Conservation (phyloP, 176 grass and related monocot species). For the Rhynchospora pubera region DNA sequence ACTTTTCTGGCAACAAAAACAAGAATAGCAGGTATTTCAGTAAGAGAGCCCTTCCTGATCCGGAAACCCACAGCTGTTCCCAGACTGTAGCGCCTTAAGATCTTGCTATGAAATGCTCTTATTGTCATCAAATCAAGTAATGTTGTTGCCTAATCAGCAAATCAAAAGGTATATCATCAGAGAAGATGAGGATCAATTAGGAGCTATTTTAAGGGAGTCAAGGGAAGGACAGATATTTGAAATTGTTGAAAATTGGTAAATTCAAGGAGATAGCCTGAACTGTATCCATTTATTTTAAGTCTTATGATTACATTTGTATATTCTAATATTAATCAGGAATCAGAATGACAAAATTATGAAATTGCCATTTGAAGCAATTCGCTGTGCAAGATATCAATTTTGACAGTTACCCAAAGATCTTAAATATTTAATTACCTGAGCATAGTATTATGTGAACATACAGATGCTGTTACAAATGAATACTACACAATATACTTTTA, state of each 20-base stretch:
- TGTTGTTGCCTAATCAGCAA: constrained; percentile 42
- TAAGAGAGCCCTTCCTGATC: constrained; percentile 73
- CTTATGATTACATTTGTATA: background rate
- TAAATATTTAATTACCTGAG: background rate
- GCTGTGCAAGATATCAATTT: background rate
- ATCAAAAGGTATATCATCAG: background rate
- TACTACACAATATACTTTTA: background rate
- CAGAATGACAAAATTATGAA: constrained; percentile 1
- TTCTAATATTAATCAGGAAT: background rate
- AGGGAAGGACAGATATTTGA: background rate
- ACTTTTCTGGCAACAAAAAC: constrained; percentile 93
- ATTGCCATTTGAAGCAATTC: background rate
- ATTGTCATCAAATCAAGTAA: constrained; percentile 98
- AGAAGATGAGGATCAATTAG: background rate
- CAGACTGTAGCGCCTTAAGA: constrained; percentile 76
- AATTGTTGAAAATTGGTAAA: background rate
- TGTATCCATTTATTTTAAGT: background rate
- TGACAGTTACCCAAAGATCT: background rate
- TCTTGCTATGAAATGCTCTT: constrained; percentile 98
- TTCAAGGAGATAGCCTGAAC: background rate
- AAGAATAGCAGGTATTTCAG: constrained; percentile 80
- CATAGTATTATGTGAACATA: background rate
- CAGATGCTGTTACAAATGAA: background rate
- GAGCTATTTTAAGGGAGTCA: background rate
- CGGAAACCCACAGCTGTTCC: constrained; percentile 89